Percentiles rank a stretch among this genome's conserved stretches.
These are phyloP conservation scores for Sarocladium strictum DNA, from an alignment of 2,329 filamentous ascomycete species.

Conservation along the genomic window DNA sequence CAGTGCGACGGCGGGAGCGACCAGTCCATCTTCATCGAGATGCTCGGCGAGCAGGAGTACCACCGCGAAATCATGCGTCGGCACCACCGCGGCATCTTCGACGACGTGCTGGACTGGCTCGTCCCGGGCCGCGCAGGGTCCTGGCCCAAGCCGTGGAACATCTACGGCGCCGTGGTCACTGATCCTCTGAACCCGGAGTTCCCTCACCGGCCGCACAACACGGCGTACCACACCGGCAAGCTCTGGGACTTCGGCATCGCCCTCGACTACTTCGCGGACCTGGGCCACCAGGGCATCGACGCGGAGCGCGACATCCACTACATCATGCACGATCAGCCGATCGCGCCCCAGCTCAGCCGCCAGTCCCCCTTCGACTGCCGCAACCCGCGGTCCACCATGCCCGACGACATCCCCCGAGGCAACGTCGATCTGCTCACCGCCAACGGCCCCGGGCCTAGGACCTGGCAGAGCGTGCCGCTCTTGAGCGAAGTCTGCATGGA, in stretches of 20 bases:
- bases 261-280: slow-evolving; percentile 22
- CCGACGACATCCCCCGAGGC: slow-evolving; percentile 12
- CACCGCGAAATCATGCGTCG: slow-evolving; percentile 24
- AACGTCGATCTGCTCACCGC: slow-evolving; percentile 10
- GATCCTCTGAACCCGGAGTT: slow-evolving; percentile 20
- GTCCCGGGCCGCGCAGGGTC: slow-evolving; percentile 17
- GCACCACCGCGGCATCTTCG: slow-evolving; percentile 15
- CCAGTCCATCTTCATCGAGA: slow-evolving; percentile 23
- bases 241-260: slow-evolving; percentile 20
- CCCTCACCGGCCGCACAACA: slow-evolving; percentile 16
- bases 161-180: slow-evolving; percentile 13
- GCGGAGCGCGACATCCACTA: slow-evolving; percentile 18
- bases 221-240: slow-evolving; percentile 16
- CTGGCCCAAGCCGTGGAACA: slow-evolving; percentile 13
- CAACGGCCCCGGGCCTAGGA: slow-evolving; percentile 4
- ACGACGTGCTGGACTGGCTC: slow-evolving; percentile 15
- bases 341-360: slow-evolving; percentile 17
- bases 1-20: slow-evolving; percentile 20
- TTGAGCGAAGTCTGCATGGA: slow-evolving; percentile 23
- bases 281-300: slow-evolving; percentile 21
- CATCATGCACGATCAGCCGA: slow-evolving; percentile 27
- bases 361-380: slow-evolving; percentile 18
- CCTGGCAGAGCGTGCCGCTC: slow-evolving; percentile 20
- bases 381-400: slow-evolving; percentile 12
- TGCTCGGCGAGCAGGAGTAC: slow-evolving; percentile 24